Evolutionary conservation across 495 filamentous ascomycete species (phyloP), one percentile per base, ranked within the genome.

Genomic region (Penicillium cosmopolitanum): DNA sequence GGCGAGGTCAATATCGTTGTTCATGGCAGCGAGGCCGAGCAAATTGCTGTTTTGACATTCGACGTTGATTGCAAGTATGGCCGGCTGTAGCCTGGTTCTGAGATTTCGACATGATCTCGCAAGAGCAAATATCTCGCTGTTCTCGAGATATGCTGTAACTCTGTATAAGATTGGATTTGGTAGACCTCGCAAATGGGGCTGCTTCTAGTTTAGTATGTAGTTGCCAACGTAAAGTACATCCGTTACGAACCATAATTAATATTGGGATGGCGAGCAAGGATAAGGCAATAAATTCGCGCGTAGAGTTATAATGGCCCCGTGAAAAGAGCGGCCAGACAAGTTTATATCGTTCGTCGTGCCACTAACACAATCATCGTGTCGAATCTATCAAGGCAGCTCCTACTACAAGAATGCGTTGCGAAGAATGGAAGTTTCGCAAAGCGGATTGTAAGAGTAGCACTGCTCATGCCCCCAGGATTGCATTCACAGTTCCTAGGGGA

Each of bases 21-120:
- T 13, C 15, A 42, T 42, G 15, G 11, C 38, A 16, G 38, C 38
- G 38, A 42, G 15, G 38, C 38, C 38, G 38, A 42, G 38, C 15
- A 42, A 42, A 42, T 42, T 42, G 38, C 38, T 42, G 38, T 42
- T 42, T 13, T 42, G 15, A 42, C 15, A 42, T 42, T 42, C 15
- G 38, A 13, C 15, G 38, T 42, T 42, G 38, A 16, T 16, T 15
- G 38, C 38, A 15, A 42, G 12, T 15, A 42, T 12, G 38, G 15
- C 12, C 38, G 38, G 38, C 38, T 42, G 38, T 15, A 42, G 38
- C 15, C 38, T 42, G 38, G 38, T 42, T 15, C 15, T 15, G 38
- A 42, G 38, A 42, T 42, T 42, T 42, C 38, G 38, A 42, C 15
- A 42, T 42, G n/a, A n/a, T n/a, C n/a, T n/a, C n/a, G n/a, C n/a